Percentiles rank a stretch among this genome's conserved stretches.
phyloP scores from a whole-genome alignment of 2,329 filamentous ascomycete genomes.

The Fusarium ramigenum region DNA sequence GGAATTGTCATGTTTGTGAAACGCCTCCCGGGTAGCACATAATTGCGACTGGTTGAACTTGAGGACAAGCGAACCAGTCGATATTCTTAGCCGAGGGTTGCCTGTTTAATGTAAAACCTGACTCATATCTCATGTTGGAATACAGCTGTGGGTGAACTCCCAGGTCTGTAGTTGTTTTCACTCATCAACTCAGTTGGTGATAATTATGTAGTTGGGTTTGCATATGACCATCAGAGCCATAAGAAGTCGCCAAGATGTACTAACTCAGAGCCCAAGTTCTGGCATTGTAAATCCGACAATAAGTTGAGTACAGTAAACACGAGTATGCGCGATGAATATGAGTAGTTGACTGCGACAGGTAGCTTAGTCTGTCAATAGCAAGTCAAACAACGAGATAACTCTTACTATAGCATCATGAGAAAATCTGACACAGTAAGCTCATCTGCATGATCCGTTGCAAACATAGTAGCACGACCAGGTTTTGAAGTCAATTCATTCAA shows the following conservation, averaged over 20 bases:
- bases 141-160: too few species aligned
- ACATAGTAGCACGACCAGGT: neutral
- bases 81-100: slow-evolving; percentile 4
- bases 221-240: neutral
- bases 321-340: neutral
- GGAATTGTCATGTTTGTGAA: slow-evolving; percentile 14
- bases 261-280: neutral
- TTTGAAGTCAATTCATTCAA: slow-evolving; percentile 12
- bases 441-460: neutral
- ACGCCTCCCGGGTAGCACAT: slow-evolving; percentile 31
- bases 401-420: neutral
- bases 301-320: neutral
- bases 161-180: neutral
- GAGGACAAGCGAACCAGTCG: slow-evolving; percentile 6
- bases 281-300: neutral
- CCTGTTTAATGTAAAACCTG: neutral
- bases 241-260: neutral
- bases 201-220: neutral
- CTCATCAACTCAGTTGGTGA: too few species aligned
- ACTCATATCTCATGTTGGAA: neutral
- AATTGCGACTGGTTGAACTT: slow-evolving; percentile 25
- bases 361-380: neutral
- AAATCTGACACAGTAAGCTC: slow-evolving; percentile 14
- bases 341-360: neutral
- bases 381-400: neutral